Percentiles rank a stretch among this genome's conserved stretches.
phyloP scores from a whole-genome alignment of 306 rosid genomes.

The Glycine tomentella region DNA sequence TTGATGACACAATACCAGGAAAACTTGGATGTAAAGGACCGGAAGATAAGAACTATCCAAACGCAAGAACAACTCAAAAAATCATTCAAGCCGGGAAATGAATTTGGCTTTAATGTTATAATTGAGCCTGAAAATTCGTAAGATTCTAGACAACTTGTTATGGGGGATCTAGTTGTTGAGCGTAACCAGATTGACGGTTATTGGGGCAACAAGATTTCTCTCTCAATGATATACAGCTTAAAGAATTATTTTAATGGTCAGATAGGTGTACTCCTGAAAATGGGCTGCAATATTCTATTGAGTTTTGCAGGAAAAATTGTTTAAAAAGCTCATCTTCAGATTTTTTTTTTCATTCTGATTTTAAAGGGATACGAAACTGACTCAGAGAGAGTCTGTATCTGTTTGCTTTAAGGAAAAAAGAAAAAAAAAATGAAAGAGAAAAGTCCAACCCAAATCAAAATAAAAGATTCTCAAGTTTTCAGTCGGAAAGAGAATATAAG shows the following conservation, averaged over 20 bases:
- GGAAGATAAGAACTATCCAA: conserved; percentile 72
- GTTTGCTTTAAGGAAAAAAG: no score
- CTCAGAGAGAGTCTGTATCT: no score
- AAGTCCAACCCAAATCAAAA: no score
- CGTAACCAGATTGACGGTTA: conserved; percentile 22
- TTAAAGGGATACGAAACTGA: conserved; percentile 9
- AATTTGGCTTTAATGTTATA: conserved; percentile 71
- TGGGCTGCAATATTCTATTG: conserved; percentile 17
- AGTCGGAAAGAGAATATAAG: no score
- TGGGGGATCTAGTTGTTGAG: conserved; percentile 33
- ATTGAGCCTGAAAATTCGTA: conserved; percentile 64
- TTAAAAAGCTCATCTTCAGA: conserved; percentile 4
- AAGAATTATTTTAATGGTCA: conserved; percentile 22
- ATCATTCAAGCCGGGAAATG: conserved; percentile 68
- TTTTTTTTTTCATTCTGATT: conserved; percentile 34
- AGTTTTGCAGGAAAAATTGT: conserved; percentile 16
- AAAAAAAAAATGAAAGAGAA: no score
- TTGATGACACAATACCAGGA: no score
- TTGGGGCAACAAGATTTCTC: conserved; percentile 2
- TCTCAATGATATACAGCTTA: conserved; percentile 17
- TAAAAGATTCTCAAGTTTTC: no score
- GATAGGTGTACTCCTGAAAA: conserved; percentile 7
- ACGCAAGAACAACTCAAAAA: conserved; percentile 68
- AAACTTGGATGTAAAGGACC: no score
- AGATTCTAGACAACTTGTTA: conserved; percentile 31